Evolutionary conservation across 768 basidiomycete species (phyloP), one percentile per base, ranked within the genome.

Genomic region (Pholiota conissans): DNA sequence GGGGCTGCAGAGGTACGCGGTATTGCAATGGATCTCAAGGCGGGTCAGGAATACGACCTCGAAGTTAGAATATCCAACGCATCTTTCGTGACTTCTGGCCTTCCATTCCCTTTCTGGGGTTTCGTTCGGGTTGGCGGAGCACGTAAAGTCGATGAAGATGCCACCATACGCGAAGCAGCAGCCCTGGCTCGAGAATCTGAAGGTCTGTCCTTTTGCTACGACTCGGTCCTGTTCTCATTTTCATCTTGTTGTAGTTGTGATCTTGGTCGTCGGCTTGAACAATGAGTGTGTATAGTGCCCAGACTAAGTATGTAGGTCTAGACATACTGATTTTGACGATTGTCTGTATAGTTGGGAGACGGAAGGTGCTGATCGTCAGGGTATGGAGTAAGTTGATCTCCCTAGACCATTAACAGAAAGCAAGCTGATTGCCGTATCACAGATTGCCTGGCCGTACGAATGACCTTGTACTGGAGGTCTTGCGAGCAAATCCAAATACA

Each of bases 311-410:
- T 29, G 32, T 16, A 34, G 27, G 27, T 24, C 14, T 46, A 26
- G 14, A 39, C 6, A 20, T 34, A 16, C 26, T 58, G 35, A 49
- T 49, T 42, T 40, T 16, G 18, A 49, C 49, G 37, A 18, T 27
- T 28, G 2, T 34, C 20, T 28, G 50, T 18, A 26, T 49, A 71
- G 71, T 34, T 69, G 76, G 76, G 85, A 88, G 65, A 80, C 78
- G 40, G 86, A 87, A 71, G 84, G 84, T 2, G 80, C 79, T 59
- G 86, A 88, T 64, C 74, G 86, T 39, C 64, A 73, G 10, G 65
- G 78, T 59, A 70, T 81, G 62, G 73, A 75, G 77, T 80, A 57
- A 37, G 69, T 66, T 22, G 4, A n/a, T 1, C 18, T 20, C 34
- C 1, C 27, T 30, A 4, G 10, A 20, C 13, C 18, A 14, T 29